Conservation (phyloP, 345 rosid genomes). For the Sisymbrium irio region DNA sequence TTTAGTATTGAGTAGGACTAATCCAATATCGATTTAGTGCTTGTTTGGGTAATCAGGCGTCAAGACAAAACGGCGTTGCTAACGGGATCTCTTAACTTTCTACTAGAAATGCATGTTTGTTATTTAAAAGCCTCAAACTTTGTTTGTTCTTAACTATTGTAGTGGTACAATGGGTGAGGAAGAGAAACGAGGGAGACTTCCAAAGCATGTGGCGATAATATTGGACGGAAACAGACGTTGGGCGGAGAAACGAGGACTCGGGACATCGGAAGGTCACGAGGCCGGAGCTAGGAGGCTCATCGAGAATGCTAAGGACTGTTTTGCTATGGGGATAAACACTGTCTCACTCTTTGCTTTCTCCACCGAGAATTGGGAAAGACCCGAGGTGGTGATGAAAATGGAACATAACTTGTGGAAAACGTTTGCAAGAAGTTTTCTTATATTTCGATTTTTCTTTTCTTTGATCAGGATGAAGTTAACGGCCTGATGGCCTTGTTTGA, state of each 20-base stretch:
- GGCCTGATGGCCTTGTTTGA: slow-evolving; percentile 62
- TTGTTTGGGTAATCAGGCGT: neutral
- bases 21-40: neutral
- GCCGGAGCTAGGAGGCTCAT: slow-evolving; percentile 51
- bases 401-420: neutral
- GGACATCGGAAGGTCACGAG: slow-evolving; percentile 50
- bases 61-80: neutral
- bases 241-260: slow-evolving; percentile 56
- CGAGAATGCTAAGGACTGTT: slow-evolving; percentile 45
- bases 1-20: neutral
- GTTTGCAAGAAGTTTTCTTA: neutral
- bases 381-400: slow-evolving; percentile 40
- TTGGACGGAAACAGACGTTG: slow-evolving; percentile 79
- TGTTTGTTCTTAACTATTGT: neutral
- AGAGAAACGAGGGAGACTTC: slow-evolving; percentile 44
- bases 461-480: slow-evolving; percentile 58
- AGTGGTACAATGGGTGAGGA: slow-evolving; percentile 2
- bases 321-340: slow-evolving; percentile 51
- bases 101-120: neutral
- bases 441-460: neutral
- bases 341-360: slow-evolving; percentile 77
- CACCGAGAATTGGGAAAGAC: slow-evolving; percentile 68
- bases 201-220: slow-evolving; percentile 73
- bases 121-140: neutral
- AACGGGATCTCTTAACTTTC: neutral